A percentile compares a stretch with the other conserved stretches of the same genome.
These are phyloP conservation scores for Pleurotus platypus DNA, from an alignment of 768 basidiomycete species.

Conservation along the genomic window DNA sequence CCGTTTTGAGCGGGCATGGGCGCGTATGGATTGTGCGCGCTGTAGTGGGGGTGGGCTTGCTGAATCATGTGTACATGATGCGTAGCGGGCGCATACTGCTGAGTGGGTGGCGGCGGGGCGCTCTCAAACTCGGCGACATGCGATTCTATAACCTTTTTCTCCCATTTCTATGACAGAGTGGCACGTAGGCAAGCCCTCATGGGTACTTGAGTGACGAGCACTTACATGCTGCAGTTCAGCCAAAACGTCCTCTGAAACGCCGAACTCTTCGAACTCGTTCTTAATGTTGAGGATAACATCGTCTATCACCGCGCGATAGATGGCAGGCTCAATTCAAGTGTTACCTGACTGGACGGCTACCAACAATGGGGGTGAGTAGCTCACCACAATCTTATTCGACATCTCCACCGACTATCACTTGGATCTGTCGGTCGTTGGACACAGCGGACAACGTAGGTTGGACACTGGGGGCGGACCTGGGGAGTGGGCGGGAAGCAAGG, in stretches of 20 bases:
- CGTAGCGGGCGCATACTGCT: conserved; percentile 52
- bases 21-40: conserved; percentile 49
- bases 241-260: conserved; percentile 87
- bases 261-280: conserved; percentile 95
- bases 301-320: conserved; percentile 95
- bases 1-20: conserved; percentile 32
- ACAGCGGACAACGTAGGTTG: conserved; percentile 10
- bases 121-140: conserved; percentile 92
- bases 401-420: conserved; percentile 33
- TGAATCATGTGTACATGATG: conserved; percentile 62
- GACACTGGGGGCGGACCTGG: conserved; percentile 33
- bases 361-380: conserved; percentile 60
- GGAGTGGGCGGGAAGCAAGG: conserved; percentile 37
- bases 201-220: conserved; percentile 19
- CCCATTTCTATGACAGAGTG: conserved; percentile 76
- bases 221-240: conserved; percentile 86
- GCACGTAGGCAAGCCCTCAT: conserved; percentile 7
- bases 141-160: conserved; percentile 89
- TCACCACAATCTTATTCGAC: conserved; percentile 99
- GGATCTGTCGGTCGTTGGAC: conserved; percentile 18
- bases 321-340: conserved; percentile 69
- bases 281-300: conserved; percentile 88
- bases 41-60: conserved; percentile 58
- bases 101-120: conserved; percentile 33
- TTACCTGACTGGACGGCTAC: conserved; percentile 53